Percentiles rank a stretch among this genome's conserved stretches.
These are phyloP conservation scores for Boletus reticuloceps DNA, from an alignment of 768 basidiomycete species.

Conservation along the genomic window DNA sequence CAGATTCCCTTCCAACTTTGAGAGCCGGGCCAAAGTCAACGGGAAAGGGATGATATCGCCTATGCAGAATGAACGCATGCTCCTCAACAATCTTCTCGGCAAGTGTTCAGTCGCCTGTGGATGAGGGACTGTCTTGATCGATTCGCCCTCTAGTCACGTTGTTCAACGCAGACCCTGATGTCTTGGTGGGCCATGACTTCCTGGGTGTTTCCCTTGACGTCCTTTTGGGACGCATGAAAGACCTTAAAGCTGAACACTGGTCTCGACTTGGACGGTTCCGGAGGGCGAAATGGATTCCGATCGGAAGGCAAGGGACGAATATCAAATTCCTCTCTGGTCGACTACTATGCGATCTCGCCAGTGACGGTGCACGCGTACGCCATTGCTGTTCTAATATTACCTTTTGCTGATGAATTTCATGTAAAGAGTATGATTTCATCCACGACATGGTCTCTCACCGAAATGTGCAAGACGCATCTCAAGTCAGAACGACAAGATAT, in stretches of 20 bases:
- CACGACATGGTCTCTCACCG: slow-evolving; percentile 96
- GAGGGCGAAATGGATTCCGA: slow-evolving; percentile 75
- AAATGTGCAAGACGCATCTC: slow-evolving; percentile 93
- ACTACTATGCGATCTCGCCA: slow-evolving; percentile 87
- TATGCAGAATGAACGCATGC: slow-evolving; percentile 77
- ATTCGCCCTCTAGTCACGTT: slow-evolving; percentile 52
- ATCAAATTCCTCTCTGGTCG: slow-evolving; percentile 81
- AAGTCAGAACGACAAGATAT: slow-evolving; percentile 88
- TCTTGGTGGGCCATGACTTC: slow-evolving; percentile 94
- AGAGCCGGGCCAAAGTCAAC: slow-evolving; percentile 59
- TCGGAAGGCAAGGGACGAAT: slow-evolving; percentile 82
- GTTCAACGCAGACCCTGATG: slow-evolving; percentile 87
- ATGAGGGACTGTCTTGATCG: not conserved
- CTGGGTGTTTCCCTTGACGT: slow-evolving; percentile 87
- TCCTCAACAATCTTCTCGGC: slow-evolving; percentile 83
- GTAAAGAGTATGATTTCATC: slow-evolving; percentile 91
- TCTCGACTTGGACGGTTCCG: slow-evolving; percentile 90
- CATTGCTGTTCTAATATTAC: not conserved
- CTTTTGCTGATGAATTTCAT: not conserved
- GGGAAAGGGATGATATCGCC: slow-evolving; percentile 69
- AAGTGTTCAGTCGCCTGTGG: slow-evolving; percentile 15
- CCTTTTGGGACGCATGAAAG: slow-evolving; percentile 85
- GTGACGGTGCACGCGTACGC: slow-evolving; percentile 88
- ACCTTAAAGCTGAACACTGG: slow-evolving; percentile 91
- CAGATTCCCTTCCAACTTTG: slow-evolving; percentile 82